Percentiles rank a stretch among this genome's conserved stretches.
Conservation (phyloP, 208 protist genomes). For the Entamoeba invadens region DNA sequence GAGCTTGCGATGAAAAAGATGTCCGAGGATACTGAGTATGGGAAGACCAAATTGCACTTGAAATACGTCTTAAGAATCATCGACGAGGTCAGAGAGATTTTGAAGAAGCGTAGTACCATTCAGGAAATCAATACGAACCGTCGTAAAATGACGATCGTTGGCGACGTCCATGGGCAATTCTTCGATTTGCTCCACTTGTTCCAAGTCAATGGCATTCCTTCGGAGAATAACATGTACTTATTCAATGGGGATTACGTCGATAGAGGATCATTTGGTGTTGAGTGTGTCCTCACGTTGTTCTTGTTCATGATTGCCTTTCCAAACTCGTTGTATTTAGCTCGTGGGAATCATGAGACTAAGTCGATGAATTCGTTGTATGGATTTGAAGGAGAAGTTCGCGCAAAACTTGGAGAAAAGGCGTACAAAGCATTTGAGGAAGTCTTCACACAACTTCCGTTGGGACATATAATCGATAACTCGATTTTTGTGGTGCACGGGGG, state of each 20-base stretch:
- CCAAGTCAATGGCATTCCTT: slow-evolving; percentile 57
- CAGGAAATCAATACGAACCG: neutral
- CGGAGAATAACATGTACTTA: neutral
- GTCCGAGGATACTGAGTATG: neutral
- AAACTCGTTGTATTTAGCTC: slow-evolving; percentile 15
- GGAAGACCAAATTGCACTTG: neutral
- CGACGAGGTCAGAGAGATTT: neutral
- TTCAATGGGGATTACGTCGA: slow-evolving; percentile 53
- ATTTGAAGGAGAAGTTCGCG: slow-evolving; percentile 18
- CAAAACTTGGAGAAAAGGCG: slow-evolving; percentile 18
- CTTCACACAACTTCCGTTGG: slow-evolving; percentile 2
- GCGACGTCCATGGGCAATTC: slow-evolving; percentile 97
- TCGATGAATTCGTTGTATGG: slow-evolving; percentile 17
- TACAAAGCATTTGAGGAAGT: slow-evolving; percentile 15
- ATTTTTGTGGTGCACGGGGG: slow-evolving; percentile 32
- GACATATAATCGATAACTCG: neutral
- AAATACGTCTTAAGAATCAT: neutral
- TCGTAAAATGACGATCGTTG: slow-evolving; percentile 74
- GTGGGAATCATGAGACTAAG: slow-evolving; percentile 36
- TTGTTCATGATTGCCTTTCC: slow-evolving; percentile 47
- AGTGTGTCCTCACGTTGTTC: slow-evolving; percentile 54
- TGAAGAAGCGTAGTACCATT: neutral
- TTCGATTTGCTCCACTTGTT: slow-evolving; percentile 88
- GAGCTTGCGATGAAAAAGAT: neutral
- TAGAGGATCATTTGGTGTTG: slow-evolving; percentile 48